These are phyloP conservation scores for Pestalotiopsis sp. DNA, from an alignment of 2,329 filamentous ascomycete genomes.

Conservation along the genomic window DNA sequence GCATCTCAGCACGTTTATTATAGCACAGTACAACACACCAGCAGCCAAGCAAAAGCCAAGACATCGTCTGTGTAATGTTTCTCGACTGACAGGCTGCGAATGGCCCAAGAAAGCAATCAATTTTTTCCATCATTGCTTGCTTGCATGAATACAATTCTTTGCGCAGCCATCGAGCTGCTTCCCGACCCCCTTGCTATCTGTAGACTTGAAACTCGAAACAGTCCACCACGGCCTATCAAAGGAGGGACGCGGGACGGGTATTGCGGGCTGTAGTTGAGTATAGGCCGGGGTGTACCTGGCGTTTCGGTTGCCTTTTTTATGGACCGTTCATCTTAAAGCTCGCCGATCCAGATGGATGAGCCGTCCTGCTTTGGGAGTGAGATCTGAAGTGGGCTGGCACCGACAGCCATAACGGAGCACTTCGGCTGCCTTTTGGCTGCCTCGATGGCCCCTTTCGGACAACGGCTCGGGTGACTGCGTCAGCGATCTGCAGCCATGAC, in stretches of 20 bases:
- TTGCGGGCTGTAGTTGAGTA: background rate
- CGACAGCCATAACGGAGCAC: background rate
- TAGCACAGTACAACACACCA: background rate
- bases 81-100: background rate
- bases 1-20: background rate
- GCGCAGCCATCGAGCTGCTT: background rate
- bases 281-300: conserved; percentile 4
- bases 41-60: background rate
- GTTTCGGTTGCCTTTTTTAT: conserved; percentile 5
- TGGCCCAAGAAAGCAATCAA: background rate
- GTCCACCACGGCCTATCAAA: background rate
- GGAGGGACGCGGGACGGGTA: background rate
- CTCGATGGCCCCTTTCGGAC: conserved; percentile 19
- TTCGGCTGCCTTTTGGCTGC: background rate
- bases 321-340: conserved; percentile 10
- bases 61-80: background rate
- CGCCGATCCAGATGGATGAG: conserved; percentile 8
- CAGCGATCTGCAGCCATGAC: conserved; percentile 27
- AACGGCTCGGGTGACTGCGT: conserved; percentile 24
- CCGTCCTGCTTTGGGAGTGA: background rate
- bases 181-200: background rate
- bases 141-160: background rate
- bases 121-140: background rate
- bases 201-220: conserved; percentile 6
- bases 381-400: conserved; percentile 4